Percentiles rank a stretch among this genome's conserved stretches.
Evolutionary conservation across 495 filamentous ascomycete species (phyloP).

Genomic region (Neurospora sp.): DNA sequence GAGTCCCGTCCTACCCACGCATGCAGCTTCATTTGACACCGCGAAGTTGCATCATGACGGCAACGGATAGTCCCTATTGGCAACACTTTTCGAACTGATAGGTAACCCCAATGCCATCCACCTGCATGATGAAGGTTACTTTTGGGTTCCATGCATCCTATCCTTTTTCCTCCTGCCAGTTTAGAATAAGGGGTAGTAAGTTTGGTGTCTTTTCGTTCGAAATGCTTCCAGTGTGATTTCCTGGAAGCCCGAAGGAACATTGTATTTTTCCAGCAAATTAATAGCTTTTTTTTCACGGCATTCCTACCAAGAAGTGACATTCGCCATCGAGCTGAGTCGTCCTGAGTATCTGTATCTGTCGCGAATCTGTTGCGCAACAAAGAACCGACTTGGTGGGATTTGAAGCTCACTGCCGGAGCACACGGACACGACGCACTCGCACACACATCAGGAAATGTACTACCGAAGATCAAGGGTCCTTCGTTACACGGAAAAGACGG

Average conservation of each 20-base stretch:
- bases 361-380: neutral
- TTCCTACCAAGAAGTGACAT: neutral
- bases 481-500: neutral
- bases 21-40: neutral
- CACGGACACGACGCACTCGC: neutral
- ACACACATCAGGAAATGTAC: neutral
- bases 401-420: neutral
- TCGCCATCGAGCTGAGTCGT: neutral
- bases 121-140: neutral
- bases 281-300: neutral
- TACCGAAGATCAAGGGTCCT: neutral
- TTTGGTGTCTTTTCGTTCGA: neutral
- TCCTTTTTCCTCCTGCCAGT: neutral
- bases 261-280: neutral
- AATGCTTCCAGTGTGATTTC: neutral
- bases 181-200: neutral
- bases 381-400: neutral
- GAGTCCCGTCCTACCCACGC: neutral
- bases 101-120: neutral
- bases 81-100: neutral
- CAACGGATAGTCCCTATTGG: neutral
- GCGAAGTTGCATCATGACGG: neutral
- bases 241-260: neutral
- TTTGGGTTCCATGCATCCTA: neutral
- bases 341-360: neutral